These are phyloP conservation scores for Pneumocystis sp. DNA, from an alignment of 1,139 yeast genomes.

Conservation along the genomic window DNA sequence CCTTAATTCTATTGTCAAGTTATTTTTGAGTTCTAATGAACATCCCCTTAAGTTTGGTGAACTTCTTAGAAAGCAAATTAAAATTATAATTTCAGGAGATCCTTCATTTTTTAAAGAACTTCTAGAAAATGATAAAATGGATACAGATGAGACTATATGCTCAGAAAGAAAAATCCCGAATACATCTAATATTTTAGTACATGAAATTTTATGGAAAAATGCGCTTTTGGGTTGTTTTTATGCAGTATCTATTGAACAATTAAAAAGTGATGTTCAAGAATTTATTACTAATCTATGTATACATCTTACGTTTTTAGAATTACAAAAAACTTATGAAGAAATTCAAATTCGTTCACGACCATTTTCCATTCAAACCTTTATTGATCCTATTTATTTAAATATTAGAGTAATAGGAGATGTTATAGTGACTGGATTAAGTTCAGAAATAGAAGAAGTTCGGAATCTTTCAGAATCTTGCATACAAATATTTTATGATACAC, in stretches of 20 bases:
- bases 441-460: background rate
- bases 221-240: slow-evolving; percentile 39
- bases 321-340: slow-evolving; percentile 58
- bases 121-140: slow-evolving; percentile 29
- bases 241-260: slow-evolving; percentile 60
- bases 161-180: background rate
- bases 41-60: slow-evolving; percentile 43
- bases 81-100: slow-evolving; percentile 20
- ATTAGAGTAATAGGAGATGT: slow-evolving; percentile 63
- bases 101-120: slow-evolving; percentile 26
- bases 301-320: slow-evolving; percentile 64
- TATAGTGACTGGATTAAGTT: slow-evolving; percentile 48
- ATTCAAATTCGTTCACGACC: slow-evolving; percentile 38
- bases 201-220: slow-evolving; percentile 17
- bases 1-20: slow-evolving; percentile 47
- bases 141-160: slow-evolving; percentile 16
- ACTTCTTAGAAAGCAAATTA: slow-evolving; percentile 34
- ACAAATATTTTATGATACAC: slow-evolving; percentile 39
- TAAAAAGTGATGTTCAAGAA: slow-evolving; percentile 50
- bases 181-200: background rate
- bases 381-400: slow-evolving; percentile 56
- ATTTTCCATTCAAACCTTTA: slow-evolving; percentile 64
- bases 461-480: slow-evolving; percentile 4
- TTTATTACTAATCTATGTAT: slow-evolving; percentile 55
- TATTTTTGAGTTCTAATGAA: slow-evolving; percentile 52